These are phyloP conservation scores for Lecanicillium sp. DNA, from an alignment of 2,329 filamentous ascomycete genomes.

Conservation along the genomic window DNA sequence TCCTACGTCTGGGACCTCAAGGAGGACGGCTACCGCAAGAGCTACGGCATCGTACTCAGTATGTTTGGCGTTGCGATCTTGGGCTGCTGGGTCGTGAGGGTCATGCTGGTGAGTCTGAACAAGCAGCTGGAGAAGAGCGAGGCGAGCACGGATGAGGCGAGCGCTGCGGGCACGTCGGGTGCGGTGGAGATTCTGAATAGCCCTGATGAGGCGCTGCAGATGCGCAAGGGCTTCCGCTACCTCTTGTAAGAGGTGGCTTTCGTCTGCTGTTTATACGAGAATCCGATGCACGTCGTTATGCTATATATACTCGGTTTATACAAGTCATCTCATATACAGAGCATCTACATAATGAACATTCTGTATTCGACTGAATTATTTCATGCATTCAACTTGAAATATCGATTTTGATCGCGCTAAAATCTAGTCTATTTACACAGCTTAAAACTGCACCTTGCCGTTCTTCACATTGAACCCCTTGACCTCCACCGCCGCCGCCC, in stretches of 20 bases:
- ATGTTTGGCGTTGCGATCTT: constrained; percentile 57
- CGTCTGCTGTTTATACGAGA: constrained; percentile 28
- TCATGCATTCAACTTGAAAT: background rate
- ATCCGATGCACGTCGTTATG: background rate
- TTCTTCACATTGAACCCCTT: constrained; percentile 16
- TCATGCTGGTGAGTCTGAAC: constrained; percentile 42
- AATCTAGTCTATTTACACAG: background rate
- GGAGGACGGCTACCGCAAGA: constrained; percentile 56
- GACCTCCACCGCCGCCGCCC: constrained; percentile 13
- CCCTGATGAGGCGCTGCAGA: constrained; percentile 37
- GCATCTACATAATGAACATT: background rate
- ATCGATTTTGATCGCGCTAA: background rate
- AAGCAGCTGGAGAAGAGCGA: constrained; percentile 40
- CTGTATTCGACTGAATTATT: too few species aligned
- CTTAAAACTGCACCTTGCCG: background rate
- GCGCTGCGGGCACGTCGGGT: constrained; percentile 17
- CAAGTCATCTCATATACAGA: background rate
- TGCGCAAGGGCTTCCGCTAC: constrained; percentile 44
- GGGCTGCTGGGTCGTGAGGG: constrained; percentile 44
- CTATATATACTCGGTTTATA: background rate
- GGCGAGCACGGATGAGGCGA: constrained; percentile 27
- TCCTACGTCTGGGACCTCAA: constrained; percentile 57
- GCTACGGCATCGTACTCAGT: constrained; percentile 57
- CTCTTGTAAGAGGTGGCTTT: too few species aligned
- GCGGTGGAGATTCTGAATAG: constrained; percentile 33